Conservation (phyloP, 345 rosid genomes). For the Angophora floribunda region DNA sequence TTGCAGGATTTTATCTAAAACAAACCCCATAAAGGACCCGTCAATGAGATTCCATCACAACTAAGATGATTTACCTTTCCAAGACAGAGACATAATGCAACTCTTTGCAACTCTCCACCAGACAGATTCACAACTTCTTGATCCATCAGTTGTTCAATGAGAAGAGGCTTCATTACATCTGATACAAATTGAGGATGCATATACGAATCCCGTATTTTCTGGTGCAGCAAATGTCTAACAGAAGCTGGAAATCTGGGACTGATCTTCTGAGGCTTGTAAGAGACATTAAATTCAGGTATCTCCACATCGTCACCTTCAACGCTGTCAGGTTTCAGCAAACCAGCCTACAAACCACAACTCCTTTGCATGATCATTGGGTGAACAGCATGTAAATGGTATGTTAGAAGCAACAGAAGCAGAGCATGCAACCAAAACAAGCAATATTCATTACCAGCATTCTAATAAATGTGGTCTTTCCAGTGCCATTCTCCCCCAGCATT, state of each 20-base stretch:
- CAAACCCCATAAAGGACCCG: not conserved
- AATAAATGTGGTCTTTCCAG: conserved; percentile 95
- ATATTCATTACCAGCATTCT: conserved; percentile 80
- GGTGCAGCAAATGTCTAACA: conserved; percentile 82
- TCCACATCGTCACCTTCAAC: conserved; percentile 70
- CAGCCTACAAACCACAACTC: conserved; percentile 48
- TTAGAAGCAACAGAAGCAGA: not conserved
- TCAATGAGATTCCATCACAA: not conserved
- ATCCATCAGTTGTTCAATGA: conserved; percentile 94
- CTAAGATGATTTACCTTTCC: conserved; percentile 57
- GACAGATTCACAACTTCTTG: conserved; percentile 93
- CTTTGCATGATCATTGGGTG: not conserved
- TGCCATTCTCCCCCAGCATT: conserved; percentile 99
- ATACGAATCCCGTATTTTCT: conserved; percentile 84
- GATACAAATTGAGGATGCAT: conserved; percentile 94
- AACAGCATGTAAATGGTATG: not conserved
- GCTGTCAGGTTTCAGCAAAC: conserved; percentile 76
- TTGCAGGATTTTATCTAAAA: not conserved
- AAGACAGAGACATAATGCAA: conserved; percentile 88
- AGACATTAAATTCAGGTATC: conserved; percentile 92
- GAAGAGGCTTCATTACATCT: conserved; percentile 98
- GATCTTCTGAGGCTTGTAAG: conserved; percentile 97
- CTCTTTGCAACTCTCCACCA: conserved; percentile 99
- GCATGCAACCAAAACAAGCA: not conserved
- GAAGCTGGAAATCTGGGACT: conserved; percentile 75